phyloP scores from a whole-genome alignment of 352 stramenopile species.

The Globisporangium mamillatum region DNA sequence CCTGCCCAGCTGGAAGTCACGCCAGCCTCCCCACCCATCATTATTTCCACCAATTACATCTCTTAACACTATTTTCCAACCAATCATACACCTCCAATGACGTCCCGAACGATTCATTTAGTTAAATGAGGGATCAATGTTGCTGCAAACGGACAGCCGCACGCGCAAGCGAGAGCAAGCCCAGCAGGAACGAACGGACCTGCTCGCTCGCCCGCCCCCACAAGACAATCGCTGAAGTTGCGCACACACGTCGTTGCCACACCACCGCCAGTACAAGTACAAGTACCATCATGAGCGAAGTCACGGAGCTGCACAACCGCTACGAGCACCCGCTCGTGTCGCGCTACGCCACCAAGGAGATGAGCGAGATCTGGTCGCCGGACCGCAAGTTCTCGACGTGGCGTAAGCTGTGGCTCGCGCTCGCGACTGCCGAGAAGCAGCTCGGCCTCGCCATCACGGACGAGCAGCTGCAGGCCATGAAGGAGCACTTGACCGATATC shows the following conservation, averaged over 20 bases:
- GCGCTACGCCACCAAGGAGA: slow-evolving; percentile 99
- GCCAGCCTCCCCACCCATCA: slow-evolving; percentile 5
- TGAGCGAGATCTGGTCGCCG: slow-evolving; percentile 98
- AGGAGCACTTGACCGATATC: slow-evolving; percentile 94
- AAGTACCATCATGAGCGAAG: slow-evolving; percentile 32
- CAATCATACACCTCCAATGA: neutral
- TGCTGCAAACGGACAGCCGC: neutral
- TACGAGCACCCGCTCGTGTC: slow-evolving; percentile 89
- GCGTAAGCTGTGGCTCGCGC: slow-evolving; percentile 97
- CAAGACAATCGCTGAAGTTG: slow-evolving; percentile 7
- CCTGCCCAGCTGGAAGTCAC: slow-evolving; percentile 1
- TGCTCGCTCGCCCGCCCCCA: slow-evolving; percentile 5
- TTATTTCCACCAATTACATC: slow-evolving; percentile 8
- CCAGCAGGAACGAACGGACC: slow-evolving; percentile 5
- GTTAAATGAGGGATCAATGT: neutral
- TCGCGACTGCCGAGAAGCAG: slow-evolving; percentile 97
- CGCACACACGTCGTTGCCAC: neutral
- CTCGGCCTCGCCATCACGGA: slow-evolving; percentile 96
- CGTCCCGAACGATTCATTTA: neutral
- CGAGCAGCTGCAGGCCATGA: slow-evolving; percentile 97
- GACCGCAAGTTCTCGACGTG: slow-evolving; percentile 99
- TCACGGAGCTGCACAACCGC: slow-evolving; percentile 50
- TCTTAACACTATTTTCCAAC: neutral
- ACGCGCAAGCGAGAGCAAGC: neutral
- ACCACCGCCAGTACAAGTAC: neutral